phyloP scores from a whole-genome alignment of 371 early-diverging fungal species.

The Circinella umbellata region DNA sequence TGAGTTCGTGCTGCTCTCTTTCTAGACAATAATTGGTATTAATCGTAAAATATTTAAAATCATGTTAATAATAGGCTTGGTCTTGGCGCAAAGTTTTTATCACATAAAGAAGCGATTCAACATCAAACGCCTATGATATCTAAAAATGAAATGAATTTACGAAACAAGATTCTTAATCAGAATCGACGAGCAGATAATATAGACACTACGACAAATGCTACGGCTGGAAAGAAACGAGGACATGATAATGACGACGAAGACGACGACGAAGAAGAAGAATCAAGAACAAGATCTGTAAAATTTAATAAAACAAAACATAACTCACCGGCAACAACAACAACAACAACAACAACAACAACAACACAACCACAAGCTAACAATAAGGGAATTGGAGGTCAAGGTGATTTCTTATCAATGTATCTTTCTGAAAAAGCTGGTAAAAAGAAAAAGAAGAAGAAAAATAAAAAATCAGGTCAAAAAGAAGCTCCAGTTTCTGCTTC shows the following conservation, averaged over 20 bases:
- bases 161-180: constrained; percentile 55
- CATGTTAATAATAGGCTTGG: constrained; percentile 45
- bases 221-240: constrained; percentile 13
- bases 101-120: constrained; percentile 62
- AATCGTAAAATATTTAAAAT: too few relatives aligned
- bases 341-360: not conserved
- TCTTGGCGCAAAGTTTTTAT: constrained; percentile 62
- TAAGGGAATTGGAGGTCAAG: constrained; percentile 31
- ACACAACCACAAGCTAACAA: constrained; percentile 3
- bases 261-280: constrained; percentile 55
- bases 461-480: not conserved
- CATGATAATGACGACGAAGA: constrained; percentile 51
- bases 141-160: constrained; percentile 40
- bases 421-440: constrained; percentile 60
- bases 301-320: constrained; percentile 18
- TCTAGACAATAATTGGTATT: not conserved
- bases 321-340: constrained; percentile 7
- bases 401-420: constrained; percentile 63
- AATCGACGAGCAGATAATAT: constrained; percentile 35
- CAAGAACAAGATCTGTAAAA: constrained; percentile 28
- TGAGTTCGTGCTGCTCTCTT: not conserved
- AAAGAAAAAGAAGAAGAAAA: constrained; percentile 43
- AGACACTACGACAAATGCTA: constrained; percentile 28
- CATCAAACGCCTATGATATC: constrained; percentile 36
- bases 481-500: not conserved